A percentile compares a stretch with the other conserved stretches of the same genome.
These are phyloP conservation scores for Epichloe hybrida DNA, from an alignment of 2,329 filamentous ascomycete genomes.

Conservation along the genomic window DNA sequence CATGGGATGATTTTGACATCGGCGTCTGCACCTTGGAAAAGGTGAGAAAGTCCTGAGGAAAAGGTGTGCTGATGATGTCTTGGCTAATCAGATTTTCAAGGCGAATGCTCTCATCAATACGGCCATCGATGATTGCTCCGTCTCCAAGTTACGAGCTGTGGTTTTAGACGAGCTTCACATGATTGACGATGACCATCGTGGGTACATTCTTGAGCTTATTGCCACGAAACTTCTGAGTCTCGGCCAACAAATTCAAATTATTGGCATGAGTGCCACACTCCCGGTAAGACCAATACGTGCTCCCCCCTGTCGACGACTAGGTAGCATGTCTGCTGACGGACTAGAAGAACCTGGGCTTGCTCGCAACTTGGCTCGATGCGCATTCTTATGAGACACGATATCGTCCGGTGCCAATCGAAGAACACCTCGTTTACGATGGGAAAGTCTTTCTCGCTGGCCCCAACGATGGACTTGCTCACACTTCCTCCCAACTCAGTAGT, in stretches of 20 bases:
- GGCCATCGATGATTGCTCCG: constrained; percentile 56
- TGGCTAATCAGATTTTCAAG: constrained; percentile 23
- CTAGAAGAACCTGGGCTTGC: constrained; percentile 50
- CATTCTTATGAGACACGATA: constrained; percentile 63
- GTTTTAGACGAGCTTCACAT: constrained; percentile 74
- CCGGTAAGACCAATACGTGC: constrained; percentile 33
- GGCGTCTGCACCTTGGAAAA: constrained; percentile 73
- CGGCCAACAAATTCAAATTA: constrained; percentile 52
- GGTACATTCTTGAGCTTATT: constrained; percentile 62
- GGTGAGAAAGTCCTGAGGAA: constrained; percentile 14
- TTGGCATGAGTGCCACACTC: constrained; percentile 71
- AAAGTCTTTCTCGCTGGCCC: constrained; percentile 47
- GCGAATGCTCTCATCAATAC: constrained; percentile 62
- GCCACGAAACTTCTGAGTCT: constrained; percentile 60
- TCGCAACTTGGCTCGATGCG: constrained; percentile 57
- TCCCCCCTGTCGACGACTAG: neutral
- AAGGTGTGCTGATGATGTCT: neutral
- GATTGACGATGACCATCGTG: constrained; percentile 63
- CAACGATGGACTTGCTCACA: constrained; percentile 44
- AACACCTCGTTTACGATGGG: constrained; percentile 60
- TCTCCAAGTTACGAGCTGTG: constrained; percentile 50
- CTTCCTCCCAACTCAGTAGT: constrained; percentile 35
- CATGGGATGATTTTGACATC: constrained; percentile 64
- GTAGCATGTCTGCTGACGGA: neutral
- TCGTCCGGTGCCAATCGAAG: constrained; percentile 60